Percentiles rank a stretch among this genome's conserved stretches.
These are phyloP conservation scores for Aspergillus hortae DNA, from an alignment of 2,329 filamentous ascomycete species.

Conservation along the genomic window DNA sequence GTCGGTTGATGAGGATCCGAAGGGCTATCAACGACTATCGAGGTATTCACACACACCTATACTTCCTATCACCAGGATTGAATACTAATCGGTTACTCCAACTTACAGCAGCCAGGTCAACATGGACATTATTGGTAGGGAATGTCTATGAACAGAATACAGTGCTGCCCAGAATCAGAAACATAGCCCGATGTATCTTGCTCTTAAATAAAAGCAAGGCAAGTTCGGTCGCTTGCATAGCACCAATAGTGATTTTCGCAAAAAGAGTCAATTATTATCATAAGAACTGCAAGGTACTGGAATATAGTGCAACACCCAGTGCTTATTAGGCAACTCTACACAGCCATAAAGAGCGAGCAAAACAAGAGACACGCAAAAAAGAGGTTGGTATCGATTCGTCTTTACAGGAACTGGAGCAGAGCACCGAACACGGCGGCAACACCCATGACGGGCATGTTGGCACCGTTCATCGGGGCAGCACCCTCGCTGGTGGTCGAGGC, in stretches of 20 bases:
- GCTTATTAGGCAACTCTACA: conserved; percentile 38
- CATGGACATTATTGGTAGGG: conserved; percentile 9
- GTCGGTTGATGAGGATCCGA: too few relatives aligned
- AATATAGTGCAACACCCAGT: conserved; percentile 19
- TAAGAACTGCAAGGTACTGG: conserved; percentile 33
- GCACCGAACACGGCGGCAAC: conserved; percentile 44
- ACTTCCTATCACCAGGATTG: too few relatives aligned
- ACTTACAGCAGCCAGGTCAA: too few relatives aligned
- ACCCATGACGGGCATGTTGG: conserved; percentile 38
- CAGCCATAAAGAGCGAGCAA: conserved; percentile 21
- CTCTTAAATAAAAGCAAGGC: background rate
- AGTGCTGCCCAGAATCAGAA: background rate
- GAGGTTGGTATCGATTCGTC: conserved; percentile 25
- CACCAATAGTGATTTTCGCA: conserved; percentile 24
- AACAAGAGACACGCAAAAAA: conserved; percentile 24
- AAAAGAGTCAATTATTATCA: conserved; percentile 41
- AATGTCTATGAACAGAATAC: conserved; percentile 23
- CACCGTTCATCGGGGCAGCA: conserved; percentile 33
- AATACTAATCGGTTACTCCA: too few relatives aligned
- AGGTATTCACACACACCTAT: too few relatives aligned
- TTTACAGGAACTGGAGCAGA: conserved; percentile 47
- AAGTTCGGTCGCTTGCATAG: background rate
- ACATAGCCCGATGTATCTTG: too few relatives aligned
- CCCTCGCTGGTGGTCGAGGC: conserved; percentile 34
- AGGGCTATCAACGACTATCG: background rate